Base-by-base conservation (phyloP, 108 stramenopile species). In the Nitzschia sp. region DNA sequence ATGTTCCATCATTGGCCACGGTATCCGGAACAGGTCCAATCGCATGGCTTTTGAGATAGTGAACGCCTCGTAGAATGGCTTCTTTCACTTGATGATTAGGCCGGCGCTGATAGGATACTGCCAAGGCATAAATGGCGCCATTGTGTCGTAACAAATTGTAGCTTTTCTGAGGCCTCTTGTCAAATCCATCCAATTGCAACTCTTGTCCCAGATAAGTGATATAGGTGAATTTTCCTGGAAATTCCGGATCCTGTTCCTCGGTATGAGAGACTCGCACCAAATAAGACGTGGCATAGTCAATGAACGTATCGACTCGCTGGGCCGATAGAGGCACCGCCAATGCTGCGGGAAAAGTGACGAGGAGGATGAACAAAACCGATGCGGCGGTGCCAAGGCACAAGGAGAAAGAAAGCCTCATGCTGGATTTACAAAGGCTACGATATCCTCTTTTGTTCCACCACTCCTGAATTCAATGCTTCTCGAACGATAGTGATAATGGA, bases 111-210 rank as follows among this genome's bases (percentile, higher is more conserved):
- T 76, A 76, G 29, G 61, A 29, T 54, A 62, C 30, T 2, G 53
- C 47, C 13, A 76, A 34, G 8, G 62, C 28, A 45, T 76, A 76
- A 27, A 76, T 76, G 60, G 75, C 69, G 8, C 75, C 75, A 42
- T 63, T 70, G 35, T 76, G 75, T 17, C 75, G 75, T 30, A 76
- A 46, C 18, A 76, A 28, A 55, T 76, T 76, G 68, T 76, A 76
- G 17, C 54, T 45, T 0, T 19, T 24, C 19, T 74, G 56, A 25
- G 47, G 46, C 4, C 53, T 8, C 32, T 60, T 31, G 18, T 46
- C 69, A 45, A 45, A 46, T 32, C 59, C 49, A 19, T 23, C 35
- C 11, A 54, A 46, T 38, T 33, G 57, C 21, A 70, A 36, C 2
- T 49, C 21, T 54, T 70, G 51, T 19, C 42, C 38, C 18, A 48